Evolutionary conservation across 2,329 filamentous ascomycete species (phyloP).

Genomic region (Furcasterigmium furcatum): DNA sequence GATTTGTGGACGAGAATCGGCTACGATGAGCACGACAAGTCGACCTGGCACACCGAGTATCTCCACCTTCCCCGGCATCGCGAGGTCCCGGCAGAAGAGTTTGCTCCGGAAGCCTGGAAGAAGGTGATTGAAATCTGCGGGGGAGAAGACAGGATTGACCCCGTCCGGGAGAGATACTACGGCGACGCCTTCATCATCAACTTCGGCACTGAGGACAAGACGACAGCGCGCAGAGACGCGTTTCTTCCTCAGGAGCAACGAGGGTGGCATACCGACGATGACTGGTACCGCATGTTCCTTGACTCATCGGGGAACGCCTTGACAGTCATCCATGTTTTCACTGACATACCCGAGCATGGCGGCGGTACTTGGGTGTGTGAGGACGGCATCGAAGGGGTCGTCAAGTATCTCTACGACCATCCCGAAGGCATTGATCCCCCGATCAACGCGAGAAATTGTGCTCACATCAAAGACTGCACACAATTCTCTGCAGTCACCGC

Average conservation of each 20-base stretch:
- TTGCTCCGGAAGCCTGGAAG: slow-evolving; percentile 6
- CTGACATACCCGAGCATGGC: slow-evolving; percentile 5
- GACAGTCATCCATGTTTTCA: slow-evolving; percentile 7
- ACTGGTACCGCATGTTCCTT: slow-evolving; percentile 9
- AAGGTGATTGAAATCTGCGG: slow-evolving; percentile 6
- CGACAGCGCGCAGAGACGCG: not conserved
- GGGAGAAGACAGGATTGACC: slow-evolving; percentile 5
- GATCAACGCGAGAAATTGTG: not conserved
- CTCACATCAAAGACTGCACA: slow-evolving; percentile 5
- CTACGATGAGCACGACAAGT: slow-evolving; percentile 9
- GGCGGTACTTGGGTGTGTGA: slow-evolving; percentile 8
- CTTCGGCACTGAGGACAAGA: slow-evolving; percentile 4
- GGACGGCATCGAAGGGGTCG: slow-evolving; percentile 6
- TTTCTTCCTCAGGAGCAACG: slow-evolving; percentile 1
- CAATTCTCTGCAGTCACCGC: slow-evolving; percentile 5
- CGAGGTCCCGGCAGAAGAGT: slow-evolving; percentile 6
- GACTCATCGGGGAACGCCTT: slow-evolving; percentile 6
- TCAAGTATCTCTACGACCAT: slow-evolving; percentile 6
- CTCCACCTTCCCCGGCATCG: slow-evolving; percentile 6
- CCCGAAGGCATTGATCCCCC: slow-evolving; percentile 6
- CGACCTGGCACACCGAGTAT: slow-evolving; percentile 7
- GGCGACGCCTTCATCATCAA: slow-evolving; percentile 8
- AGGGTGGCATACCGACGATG: slow-evolving; percentile 6
- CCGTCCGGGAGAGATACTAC: slow-evolving; percentile 6
- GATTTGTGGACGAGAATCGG: slow-evolving; percentile 6